These are phyloP conservation scores for Coemansia biformis DNA, from an alignment of 192 early-diverging fungal species.

Conservation along the genomic window DNA sequence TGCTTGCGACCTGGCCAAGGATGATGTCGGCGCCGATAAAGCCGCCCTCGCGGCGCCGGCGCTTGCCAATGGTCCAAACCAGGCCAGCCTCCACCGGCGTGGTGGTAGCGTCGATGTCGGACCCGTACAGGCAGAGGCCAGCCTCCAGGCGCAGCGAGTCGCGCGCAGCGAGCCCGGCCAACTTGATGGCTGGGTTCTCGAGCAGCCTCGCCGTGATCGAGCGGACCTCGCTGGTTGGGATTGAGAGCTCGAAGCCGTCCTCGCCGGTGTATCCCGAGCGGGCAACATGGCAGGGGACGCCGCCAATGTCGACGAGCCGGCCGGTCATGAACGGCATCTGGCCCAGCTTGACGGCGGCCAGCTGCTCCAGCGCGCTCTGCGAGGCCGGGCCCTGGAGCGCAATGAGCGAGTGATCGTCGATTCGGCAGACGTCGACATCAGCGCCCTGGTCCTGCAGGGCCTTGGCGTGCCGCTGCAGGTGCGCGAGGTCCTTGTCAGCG, in stretches of 20 bases:
- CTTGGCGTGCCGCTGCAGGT: slow-evolving; percentile 74
- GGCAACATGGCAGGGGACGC: slow-evolving; percentile 79
- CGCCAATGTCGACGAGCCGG: slow-evolving; percentile 64
- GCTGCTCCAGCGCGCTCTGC: slow-evolving; percentile 58
- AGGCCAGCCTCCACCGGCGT: slow-evolving; percentile 91
- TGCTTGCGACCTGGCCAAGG: slow-evolving; percentile 75
- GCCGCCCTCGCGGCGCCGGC: slow-evolving; percentile 79
- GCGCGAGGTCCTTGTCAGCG: slow-evolving; percentile 91
- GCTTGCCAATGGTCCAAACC: slow-evolving; percentile 94
- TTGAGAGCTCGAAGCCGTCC: slow-evolving; percentile 97
- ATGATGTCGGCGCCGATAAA: slow-evolving; percentile 88
- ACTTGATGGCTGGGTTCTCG: slow-evolving; percentile 66
- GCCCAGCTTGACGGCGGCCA: slow-evolving; percentile 55
- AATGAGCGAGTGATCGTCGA: slow-evolving; percentile 81
- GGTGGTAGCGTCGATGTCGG: slow-evolving; percentile 88
- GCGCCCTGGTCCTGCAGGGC: slow-evolving; percentile 82
- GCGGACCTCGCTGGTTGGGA: slow-evolving; percentile 67
- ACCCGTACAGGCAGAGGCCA: slow-evolving; percentile 93
- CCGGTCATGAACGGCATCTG: slow-evolving; percentile 90
- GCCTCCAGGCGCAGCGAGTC: slow-evolving; percentile 95
- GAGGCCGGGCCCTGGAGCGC: slow-evolving; percentile 92
- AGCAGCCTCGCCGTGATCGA: slow-evolving; percentile 66
- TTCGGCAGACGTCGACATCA: slow-evolving; percentile 78
- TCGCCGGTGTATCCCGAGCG: slow-evolving; percentile 98
- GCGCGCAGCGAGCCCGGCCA: slow-evolving; percentile 93